A percentile compares a stretch with the other conserved stretches of the same genome.
Conservation (phyloP, 176 grass and related monocot genomes). For the Thinopyrum elongatum region DNA sequence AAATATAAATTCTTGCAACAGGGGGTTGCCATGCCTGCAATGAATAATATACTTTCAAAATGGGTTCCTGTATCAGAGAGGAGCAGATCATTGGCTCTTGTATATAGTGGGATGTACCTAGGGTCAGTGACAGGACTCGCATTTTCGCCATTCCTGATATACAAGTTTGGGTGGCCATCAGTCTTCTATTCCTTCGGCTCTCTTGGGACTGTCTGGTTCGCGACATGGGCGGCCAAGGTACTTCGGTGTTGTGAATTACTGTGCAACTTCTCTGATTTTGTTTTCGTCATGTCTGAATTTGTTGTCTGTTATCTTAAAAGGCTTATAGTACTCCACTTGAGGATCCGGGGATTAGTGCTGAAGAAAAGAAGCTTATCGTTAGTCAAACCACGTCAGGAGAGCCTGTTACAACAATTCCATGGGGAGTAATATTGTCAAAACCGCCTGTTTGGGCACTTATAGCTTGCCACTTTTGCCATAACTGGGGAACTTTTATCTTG, state of each 20-base stretch:
- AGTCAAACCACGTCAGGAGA: constrained; percentile 57
- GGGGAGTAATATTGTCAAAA: constrained; percentile 87
- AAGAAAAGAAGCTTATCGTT: constrained; percentile 78
- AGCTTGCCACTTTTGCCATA: constrained; percentile 92
- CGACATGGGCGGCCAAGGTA: constrained; percentile 73
- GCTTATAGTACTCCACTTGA: constrained; percentile 94
- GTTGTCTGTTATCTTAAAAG: constrained; percentile 33
- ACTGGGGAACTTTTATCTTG: constrained; percentile 98
- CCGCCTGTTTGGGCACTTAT: constrained; percentile 97
- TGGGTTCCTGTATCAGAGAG: constrained; percentile 93
- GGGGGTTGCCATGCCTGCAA: constrained; percentile 98
- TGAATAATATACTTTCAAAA: constrained; percentile 97
- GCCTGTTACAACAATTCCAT: constrained; percentile 82
- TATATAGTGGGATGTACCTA: constrained; percentile 98
- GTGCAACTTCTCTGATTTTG: constrained; percentile 7
- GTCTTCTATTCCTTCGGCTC: constrained; percentile 95
- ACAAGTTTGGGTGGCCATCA: constrained; percentile 88
- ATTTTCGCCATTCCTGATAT: constrained; percentile 92
- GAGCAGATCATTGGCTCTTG: constrained; percentile 81
- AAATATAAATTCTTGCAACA: constrained; percentile 36
- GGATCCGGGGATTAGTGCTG: constrained; percentile 64
- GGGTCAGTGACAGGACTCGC: constrained; percentile 92
- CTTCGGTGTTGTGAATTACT: constrained; percentile 15
- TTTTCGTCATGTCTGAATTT: constrained; percentile 12
- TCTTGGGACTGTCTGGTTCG: constrained; percentile 74